These are phyloP conservation scores for Fusarium sp. DNA, from an alignment of 2,329 filamentous ascomycete genomes.

Conservation along the genomic window DNA sequence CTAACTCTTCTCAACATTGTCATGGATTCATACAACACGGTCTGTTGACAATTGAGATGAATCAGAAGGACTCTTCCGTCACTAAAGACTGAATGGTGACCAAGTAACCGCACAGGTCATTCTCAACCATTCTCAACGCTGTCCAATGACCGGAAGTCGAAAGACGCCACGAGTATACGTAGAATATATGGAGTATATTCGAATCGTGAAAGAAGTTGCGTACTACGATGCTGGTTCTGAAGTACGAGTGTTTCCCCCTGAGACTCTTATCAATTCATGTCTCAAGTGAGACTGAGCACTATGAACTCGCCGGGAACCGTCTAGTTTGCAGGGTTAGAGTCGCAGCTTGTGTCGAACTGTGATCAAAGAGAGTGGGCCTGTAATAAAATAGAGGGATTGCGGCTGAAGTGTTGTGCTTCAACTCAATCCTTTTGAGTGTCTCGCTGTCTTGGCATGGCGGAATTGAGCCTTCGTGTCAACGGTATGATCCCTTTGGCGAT, in stretches of 20 bases:
- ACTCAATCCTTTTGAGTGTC: neutral
- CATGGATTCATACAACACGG: too few species aligned
- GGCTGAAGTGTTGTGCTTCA: neutral
- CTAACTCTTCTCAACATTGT: too few species aligned
- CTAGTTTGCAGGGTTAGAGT: neutral
- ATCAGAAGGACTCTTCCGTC: too few species aligned
- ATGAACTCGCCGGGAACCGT: neutral
- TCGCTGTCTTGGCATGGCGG: neutral
- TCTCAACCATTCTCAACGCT: too few species aligned
- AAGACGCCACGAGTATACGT: too few species aligned
- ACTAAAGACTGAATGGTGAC: too few species aligned
- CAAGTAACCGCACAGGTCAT: too few species aligned
- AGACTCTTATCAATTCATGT: neutral
- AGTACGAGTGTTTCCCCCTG: neutral
- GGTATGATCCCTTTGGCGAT: neutral
- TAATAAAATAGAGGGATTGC: neutral
- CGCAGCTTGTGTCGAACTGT: neutral
- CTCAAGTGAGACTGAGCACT: neutral
- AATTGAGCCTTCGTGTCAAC: neutral
- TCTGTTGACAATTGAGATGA: too few species aligned
- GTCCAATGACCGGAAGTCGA: neutral
- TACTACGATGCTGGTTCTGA: neutral
- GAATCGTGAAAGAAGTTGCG: too few species aligned
- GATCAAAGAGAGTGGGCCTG: neutral
- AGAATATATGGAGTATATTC: neutral